These are phyloP conservation scores for Immersiporthe knoxdaviesiana DNA, from an alignment of 2,329 filamentous ascomycete species.

Conservation along the genomic window DNA sequence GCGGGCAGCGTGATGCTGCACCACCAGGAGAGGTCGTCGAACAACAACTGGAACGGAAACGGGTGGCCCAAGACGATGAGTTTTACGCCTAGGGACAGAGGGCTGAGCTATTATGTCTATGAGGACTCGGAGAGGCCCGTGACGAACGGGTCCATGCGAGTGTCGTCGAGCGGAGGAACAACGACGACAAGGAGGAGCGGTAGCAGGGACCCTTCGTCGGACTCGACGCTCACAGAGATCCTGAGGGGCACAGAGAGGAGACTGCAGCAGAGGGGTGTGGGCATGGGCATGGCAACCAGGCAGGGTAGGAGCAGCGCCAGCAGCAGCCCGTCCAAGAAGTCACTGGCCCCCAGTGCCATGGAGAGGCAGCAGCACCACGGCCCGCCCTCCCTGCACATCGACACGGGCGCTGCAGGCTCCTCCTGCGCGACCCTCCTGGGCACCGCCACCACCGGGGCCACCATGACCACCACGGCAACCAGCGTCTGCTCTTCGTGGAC, in stretches of 20 bases:
- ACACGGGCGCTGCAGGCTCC: background rate
- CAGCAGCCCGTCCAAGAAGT: conserved; percentile 5
- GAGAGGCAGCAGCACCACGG: conserved; percentile 39
- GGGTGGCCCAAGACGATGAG: conserved; percentile 11
- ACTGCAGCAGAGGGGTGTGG: conserved; percentile 40
- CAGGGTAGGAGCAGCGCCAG: conserved; percentile 10
- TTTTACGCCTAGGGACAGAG: conserved; percentile 10
- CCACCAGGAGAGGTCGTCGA: background rate
- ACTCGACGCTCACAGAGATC: conserved; percentile 55
- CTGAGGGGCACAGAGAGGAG: conserved; percentile 57
- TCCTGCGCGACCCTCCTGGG: conserved; percentile 19
- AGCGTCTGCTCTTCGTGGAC: conserved; percentile 30
- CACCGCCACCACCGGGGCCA: conserved; percentile 1
- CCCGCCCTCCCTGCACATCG: conserved; percentile 27
- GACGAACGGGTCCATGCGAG: conserved; percentile 19
- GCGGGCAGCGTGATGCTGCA: background rate
- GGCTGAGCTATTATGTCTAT: conserved; percentile 26
- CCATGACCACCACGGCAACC: background rate
- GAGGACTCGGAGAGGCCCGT: conserved; percentile 24
- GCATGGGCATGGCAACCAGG: background rate
- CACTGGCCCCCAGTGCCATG: conserved; percentile 22
- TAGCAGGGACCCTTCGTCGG: conserved; percentile 41
- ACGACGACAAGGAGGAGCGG: conserved; percentile 30
- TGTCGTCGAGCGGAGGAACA: conserved; percentile 21
- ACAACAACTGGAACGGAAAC: background rate